Conservation (phyloP, 305 asterid species). For the Solanum aculeatissimum region DNA sequence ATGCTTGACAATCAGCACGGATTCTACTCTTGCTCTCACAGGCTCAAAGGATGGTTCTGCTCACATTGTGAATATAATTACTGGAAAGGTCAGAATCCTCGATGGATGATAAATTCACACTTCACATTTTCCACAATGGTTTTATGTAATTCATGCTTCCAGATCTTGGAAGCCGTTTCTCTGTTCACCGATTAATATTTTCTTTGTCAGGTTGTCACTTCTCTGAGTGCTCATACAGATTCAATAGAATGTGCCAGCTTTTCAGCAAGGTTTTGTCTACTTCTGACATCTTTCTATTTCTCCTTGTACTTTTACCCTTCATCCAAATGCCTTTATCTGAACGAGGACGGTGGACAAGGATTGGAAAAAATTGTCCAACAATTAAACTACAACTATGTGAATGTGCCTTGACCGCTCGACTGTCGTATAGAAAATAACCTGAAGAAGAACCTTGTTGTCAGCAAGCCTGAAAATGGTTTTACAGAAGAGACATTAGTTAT, state of each 20-base stretch:
- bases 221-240: slow-evolving; percentile 62
- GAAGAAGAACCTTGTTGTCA: background rate
- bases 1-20: slow-evolving; percentile 63
- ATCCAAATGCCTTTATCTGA: background rate
- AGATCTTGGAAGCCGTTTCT: background rate
- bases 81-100: slow-evolving; percentile 43
- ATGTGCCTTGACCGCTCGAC: background rate
- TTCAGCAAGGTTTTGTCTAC: slow-evolving; percentile 49
- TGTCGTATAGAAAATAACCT: background rate
- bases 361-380: background rate
- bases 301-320: background rate
- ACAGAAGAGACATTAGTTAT: background rate
- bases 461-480: background rate
- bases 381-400: background rate
- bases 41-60: slow-evolving; percentile 70
- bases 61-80: slow-evolving; percentile 60
- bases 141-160: background rate
- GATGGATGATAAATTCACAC: background rate
- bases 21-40: slow-evolving; percentile 66
- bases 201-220: slow-evolving; percentile 55
- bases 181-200: background rate
- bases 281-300: background rate
- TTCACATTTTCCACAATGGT: background rate
- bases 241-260: slow-evolving; percentile 80
- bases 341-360: background rate